Evolutionary conservation across 192 early-diverging fungal genomes (phyloP), one percentile per base, ranked within the genome.

Genomic region (Physocladia obscura): DNA sequence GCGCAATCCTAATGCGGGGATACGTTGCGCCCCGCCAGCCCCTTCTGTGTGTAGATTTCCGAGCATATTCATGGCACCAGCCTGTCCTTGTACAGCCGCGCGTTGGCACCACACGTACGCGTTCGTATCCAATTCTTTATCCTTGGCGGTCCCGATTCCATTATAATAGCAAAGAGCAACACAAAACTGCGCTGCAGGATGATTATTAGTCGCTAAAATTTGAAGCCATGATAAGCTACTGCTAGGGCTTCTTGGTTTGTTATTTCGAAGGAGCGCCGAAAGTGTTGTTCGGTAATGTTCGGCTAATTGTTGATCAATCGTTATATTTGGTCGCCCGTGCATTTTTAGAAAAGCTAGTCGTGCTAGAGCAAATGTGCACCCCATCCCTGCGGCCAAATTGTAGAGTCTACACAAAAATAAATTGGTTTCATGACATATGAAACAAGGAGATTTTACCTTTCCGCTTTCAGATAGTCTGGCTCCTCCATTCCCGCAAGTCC

Each of bases 1-100:
- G n/a, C 79, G 62, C 40, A 91, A 78, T 22, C 89, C 89, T 21
- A 71, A 64, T 13, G 78, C 71, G 63, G 85, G 87, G 59, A 91
- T 79, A 21, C 75, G 72, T 17, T 72, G 65, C 31, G 87, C 76
- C 6, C 91, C 90, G 17, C 88, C 69, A n/a, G n/a, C n/a, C 13
- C 92, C 92, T 69, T 93, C 92, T 60, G 91, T 88, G 76, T 89
- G 88, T 48, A 89, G 86, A 61, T 92, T 91, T 4, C 92, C 85
- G 29, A 87, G 68, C 62, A 83, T 74, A 69, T 83, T 81, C 69
- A 80, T 75, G 2, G 85, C 83, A 26, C 77, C 76, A 0, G 80
- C 52, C 51, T 78, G 75, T 21, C 77, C 80, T 48, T 77, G 79
- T 21, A 73, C 27, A 15, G 85, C 85, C 2, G 84, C 81, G 15